These are phyloP conservation scores for Brassica cretica DNA, from an alignment of 345 rosid species.

Conservation along the genomic window DNA sequence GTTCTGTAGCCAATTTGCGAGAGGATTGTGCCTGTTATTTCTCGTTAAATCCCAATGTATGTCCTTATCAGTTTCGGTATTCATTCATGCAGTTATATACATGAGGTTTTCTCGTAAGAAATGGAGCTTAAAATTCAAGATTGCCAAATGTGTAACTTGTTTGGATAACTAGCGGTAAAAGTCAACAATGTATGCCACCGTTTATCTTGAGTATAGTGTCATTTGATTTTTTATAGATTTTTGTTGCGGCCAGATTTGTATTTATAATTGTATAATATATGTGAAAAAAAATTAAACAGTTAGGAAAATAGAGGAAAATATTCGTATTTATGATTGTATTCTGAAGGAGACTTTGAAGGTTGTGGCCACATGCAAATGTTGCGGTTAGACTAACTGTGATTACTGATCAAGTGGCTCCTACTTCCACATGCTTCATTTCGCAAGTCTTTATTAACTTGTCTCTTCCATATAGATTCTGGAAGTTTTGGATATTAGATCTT, in stretches of 20 bases:
- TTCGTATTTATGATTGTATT: slow-evolving; percentile 24
- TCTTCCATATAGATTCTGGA: not conserved
- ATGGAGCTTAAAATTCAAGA: not conserved
- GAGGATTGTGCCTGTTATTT: slow-evolving; percentile 13
- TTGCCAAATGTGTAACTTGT: slow-evolving; percentile 18
- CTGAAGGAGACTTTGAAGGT: slow-evolving; percentile 36
- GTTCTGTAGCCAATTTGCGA: slow-evolving; percentile 21
- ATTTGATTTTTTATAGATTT: not conserved
- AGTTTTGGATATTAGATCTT: not conserved
- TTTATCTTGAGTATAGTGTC: slow-evolving; percentile 14
- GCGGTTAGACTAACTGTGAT: slow-evolving; percentile 44
- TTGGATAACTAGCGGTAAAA: slow-evolving; percentile 15
- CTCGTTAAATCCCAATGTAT: slow-evolving; percentile 21
- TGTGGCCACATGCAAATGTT: slow-evolving; percentile 69
- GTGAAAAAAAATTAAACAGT: slow-evolving; percentile 21
- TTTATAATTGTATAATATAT: slow-evolving; percentile 1
- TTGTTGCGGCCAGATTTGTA: slow-evolving; percentile 2
- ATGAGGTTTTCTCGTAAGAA: not conserved
- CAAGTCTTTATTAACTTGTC: slow-evolving; percentile 37
- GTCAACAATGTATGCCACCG: slow-evolving; percentile 40
- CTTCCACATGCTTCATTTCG: slow-evolving; percentile 48
- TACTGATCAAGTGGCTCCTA: slow-evolving; percentile 38
- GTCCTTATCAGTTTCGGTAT: not conserved
- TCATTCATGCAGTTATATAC: not conserved
- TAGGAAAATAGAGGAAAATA: not conserved